Conservation (phyloP, 179 eudicot species). For the Vitellaria paradoxa region DNA sequence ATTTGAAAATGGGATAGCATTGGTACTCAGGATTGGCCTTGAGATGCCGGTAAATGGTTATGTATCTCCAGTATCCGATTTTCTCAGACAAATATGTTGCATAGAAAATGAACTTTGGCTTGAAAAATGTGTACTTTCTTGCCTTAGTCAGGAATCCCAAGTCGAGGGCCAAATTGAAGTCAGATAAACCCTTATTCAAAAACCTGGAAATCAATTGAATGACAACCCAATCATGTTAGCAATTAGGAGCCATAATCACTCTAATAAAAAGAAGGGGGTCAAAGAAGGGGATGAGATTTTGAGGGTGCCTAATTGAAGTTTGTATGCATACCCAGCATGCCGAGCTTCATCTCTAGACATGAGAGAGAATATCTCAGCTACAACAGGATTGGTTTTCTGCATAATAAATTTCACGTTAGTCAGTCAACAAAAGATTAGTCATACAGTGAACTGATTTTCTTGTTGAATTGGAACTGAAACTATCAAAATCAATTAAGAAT, state of each 20-base stretch:
- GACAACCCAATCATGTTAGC: not conserved
- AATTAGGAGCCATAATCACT: not conserved
- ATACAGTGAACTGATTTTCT: not conserved
- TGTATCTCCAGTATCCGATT: constrained; percentile 99
- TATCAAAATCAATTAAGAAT: not conserved
- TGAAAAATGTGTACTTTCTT: constrained; percentile 92
- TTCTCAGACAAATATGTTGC: constrained; percentile 94
- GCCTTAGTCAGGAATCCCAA: constrained; percentile 97
- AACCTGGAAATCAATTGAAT: constrained; percentile 48
- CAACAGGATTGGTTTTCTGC: constrained; percentile 99
- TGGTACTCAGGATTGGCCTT: constrained; percentile 89
- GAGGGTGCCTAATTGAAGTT: not conserved
- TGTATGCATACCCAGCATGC: constrained; percentile 80
- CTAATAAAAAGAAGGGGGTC: not conserved
- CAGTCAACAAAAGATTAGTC: not conserved
- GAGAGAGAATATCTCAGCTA: constrained; percentile 97
- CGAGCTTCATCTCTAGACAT: constrained; percentile 98
- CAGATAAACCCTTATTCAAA: constrained; percentile 93
- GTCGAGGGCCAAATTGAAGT: constrained; percentile 91
- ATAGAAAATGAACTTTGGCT: constrained; percentile 97
- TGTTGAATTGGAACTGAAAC: not conserved
- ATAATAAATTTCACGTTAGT: constrained; percentile 7
- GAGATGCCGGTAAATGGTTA: constrained; percentile 91
- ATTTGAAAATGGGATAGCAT: constrained; percentile 89
- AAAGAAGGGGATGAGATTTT: too few relatives aligned